These are phyloP conservation scores for Grammothele lineata DNA, from an alignment of 768 basidiomycete genomes.

Conservation along the genomic window DNA sequence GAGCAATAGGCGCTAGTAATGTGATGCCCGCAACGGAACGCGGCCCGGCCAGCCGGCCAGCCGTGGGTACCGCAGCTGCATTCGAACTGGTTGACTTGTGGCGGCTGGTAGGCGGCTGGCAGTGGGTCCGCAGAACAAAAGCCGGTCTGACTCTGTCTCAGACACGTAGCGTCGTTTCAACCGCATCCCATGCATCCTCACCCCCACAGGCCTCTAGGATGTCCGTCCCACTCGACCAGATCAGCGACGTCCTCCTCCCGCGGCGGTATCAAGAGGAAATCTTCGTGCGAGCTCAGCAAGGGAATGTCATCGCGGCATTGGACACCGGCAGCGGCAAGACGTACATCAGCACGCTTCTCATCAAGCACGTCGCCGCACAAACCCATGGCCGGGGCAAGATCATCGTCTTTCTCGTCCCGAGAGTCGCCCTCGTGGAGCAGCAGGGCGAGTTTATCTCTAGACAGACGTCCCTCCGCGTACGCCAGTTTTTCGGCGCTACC, in stretches of 20 bases:
- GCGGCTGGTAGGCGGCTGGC: no score
- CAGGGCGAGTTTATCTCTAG: slow-evolving; percentile 63
- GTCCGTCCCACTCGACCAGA: slow-evolving; percentile 19
- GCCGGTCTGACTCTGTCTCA: no score
- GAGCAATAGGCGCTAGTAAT: no score
- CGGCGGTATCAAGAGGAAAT: slow-evolving; percentile 56
- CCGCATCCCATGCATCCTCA: no score
- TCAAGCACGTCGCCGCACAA: slow-evolving; percentile 67
- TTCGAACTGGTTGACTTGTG: no score
- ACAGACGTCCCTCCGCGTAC: slow-evolving; percentile 63
- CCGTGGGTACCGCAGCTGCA: no score
- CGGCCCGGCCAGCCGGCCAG: no score
- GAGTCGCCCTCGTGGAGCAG: slow-evolving; percentile 82
- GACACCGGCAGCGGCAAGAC: slow-evolving; percentile 64
- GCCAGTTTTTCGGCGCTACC: slow-evolving; percentile 64
- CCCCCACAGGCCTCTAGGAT: no score
- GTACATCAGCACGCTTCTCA: slow-evolving; percentile 55
- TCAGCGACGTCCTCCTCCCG: slow-evolving; percentile 39
- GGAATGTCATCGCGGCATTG: slow-evolving; percentile 55
- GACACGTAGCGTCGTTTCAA: no score
- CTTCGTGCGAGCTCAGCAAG: slow-evolving; percentile 43
- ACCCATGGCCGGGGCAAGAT: slow-evolving; percentile 50
- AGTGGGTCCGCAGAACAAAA: no score
- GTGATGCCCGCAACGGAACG: no score
- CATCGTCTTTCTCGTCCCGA: slow-evolving; percentile 80